Evolutionary conservation across 2,329 filamentous ascomycete genomes (phyloP), one percentile per base, ranked within the genome.

Genomic region (Thermochaetoides dissita): DNA sequence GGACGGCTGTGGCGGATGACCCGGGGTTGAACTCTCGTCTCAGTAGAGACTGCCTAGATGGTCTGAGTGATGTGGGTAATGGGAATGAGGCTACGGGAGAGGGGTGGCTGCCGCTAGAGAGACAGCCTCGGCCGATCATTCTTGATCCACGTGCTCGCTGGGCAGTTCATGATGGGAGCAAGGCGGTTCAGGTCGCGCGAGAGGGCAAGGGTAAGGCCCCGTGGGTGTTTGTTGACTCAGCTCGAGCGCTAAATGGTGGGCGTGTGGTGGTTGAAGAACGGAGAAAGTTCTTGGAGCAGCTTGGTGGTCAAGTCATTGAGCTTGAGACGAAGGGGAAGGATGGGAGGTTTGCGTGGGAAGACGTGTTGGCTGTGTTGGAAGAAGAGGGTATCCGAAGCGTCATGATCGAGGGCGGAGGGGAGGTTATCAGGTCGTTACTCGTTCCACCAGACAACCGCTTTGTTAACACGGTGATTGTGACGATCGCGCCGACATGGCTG

Each of bases 391-490:
- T 94, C 36, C 60, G 63, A 40, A 94, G 86, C 56, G 68, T 95
- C 44, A 95, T 95, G 89, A 72, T 96, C 38, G 89, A 96, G 59
- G 89, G 89, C 0, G 89, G 89, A 8, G 88, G 75, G 0, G 67
- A 69, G 8, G 77, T 95, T 31, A 85, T 96, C 57, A 93, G 91
- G 57, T 75, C 81, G 33, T 63, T 96, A 11, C 67, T 96, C n/a
- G 67, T 72, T 34, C 67, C 73, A 2, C 64, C 65, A 29, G 75
- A 78, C 53, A 66, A 74, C 10, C 53, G 58, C n/a, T 63, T 87
- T 7, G 68, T 69, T 35, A 73, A 85, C 55, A 81, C 81, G 2
- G 79, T 94, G 38, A 82, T 96, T 53, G 71, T 95, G 44, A 95
- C 89, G 0, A 78, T 95, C 54, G 87, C 89, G 3, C 89, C 89